phyloP scores from a whole-genome alignment of 148 eudicot genomes.

The Dysphania ambrosioides region DNA sequence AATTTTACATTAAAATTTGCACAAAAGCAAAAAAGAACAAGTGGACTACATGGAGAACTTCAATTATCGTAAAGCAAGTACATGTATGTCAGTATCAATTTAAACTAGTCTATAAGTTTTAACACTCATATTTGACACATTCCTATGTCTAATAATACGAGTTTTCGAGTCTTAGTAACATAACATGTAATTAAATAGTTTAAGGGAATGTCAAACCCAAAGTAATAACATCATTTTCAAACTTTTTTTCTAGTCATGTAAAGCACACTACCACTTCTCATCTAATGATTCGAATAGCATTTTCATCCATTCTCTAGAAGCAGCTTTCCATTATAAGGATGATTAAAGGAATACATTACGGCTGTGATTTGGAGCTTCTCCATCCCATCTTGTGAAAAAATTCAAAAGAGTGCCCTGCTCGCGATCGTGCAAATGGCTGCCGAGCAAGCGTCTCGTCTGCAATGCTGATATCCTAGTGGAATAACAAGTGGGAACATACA shows the following conservation, averaged over 20 bases:
- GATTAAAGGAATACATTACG: constrained; percentile 9
- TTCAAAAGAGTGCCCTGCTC: background rate
- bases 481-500: background rate
- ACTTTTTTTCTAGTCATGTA: constrained; percentile 15
- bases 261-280: constrained; percentile 16
- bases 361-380: constrained; percentile 1
- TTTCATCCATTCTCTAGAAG: constrained; percentile 1
- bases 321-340: constrained; percentile 16
- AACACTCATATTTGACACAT: background rate
- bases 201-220: constrained; percentile 2
- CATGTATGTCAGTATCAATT: too few relatives aligned
- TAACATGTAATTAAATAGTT: background rate
- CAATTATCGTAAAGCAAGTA: too few relatives aligned
- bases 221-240: constrained; percentile 21
- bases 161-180: background rate
- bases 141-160: background rate
- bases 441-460: background rate
- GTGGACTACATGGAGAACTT: too few relatives aligned
- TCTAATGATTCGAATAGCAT: constrained; percentile 20
- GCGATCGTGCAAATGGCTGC: background rate
- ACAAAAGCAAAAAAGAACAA: too few relatives aligned
- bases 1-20: too few relatives aligned
- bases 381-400: background rate
- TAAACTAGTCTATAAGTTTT: too few relatives aligned
- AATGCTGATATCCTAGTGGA: background rate